Evolutionary conservation across 768 basidiomycete species (phyloP), one percentile per base, ranked within the genome.

Genomic region (Exidia glandulosa): DNA sequence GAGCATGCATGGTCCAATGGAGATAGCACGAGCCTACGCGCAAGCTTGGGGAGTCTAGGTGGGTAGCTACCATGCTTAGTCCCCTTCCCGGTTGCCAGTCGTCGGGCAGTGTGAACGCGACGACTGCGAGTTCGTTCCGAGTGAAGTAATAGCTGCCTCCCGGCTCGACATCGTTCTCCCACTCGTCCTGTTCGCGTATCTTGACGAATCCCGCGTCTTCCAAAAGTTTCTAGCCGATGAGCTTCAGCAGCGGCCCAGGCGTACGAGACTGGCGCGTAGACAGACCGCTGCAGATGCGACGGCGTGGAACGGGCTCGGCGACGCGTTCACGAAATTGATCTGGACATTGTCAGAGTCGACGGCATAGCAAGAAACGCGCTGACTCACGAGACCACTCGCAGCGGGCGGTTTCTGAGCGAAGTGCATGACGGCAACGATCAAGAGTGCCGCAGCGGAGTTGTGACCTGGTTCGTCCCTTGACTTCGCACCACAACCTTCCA

Each of bases 231-330:
- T 54, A 25, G 19, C 12, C 9, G 2, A 29, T 25, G 14, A 54
- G 10, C 14, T 23, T 0, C 27, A 54, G 25, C 3, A 37, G 50
- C 30, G 41, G 23, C 19, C 41, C n/a, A 25, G 12, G 50, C 14
- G 25, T 29, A 27, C 6, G 27, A 0, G 9, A 31, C 9, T 9
- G 7, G 30, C 16, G 25, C 14, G 30, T 23, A 5, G 19, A 29
- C 83, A 76, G 25, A 71, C 52, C 31, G 76, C 74, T 3, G 89
- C 86, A 56, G 87, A 85, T 59, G 80, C 75, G 1, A 96, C 86
- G 0, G 94, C 96, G 67, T 99, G 96, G 71, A 92, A 97, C 0
- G 96, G 94, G 0, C 94, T 98, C 0, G 96, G 96, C 0, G 90
- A 90, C 2, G 86, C 85, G 61, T 95, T 94, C 32, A 96, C 83